These are phyloP conservation scores for Byssochlamys sp. DNA, from an alignment of 2,329 filamentous ascomycete species.

Conservation along the genomic window DNA sequence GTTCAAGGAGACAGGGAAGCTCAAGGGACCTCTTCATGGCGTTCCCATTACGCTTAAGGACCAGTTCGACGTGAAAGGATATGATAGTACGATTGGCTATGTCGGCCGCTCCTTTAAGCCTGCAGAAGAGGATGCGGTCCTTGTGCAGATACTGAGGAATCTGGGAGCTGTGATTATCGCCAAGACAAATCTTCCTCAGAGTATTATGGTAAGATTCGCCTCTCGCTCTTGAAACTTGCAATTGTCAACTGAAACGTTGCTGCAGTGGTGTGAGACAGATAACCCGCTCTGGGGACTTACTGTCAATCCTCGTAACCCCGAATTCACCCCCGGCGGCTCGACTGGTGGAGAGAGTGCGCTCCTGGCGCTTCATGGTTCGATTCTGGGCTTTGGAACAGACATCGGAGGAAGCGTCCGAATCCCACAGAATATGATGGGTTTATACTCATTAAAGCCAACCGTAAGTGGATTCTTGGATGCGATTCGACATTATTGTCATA, in stretches of 20 bases:
- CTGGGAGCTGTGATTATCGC: slow-evolving; percentile 46
- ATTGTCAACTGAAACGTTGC: neutral
- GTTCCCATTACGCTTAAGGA: slow-evolving; percentile 52
- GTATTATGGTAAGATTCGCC: slow-evolving; percentile 39
- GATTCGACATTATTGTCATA: neutral
- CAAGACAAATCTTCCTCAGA: slow-evolving; percentile 45
- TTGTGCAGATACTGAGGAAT: slow-evolving; percentile 41
- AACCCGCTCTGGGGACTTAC: slow-evolving; percentile 46
- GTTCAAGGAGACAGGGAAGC: slow-evolving; percentile 23
- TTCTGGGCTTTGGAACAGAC: slow-evolving; percentile 44
- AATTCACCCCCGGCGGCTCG: slow-evolving; percentile 41
- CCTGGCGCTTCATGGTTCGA: slow-evolving; percentile 32
- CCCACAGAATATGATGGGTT: slow-evolving; percentile 38
- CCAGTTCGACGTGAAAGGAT: slow-evolving; percentile 51
- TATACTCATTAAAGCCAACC: slow-evolving; percentile 43
- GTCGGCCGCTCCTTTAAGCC: slow-evolving; percentile 42
- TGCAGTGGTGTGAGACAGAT: slow-evolving; percentile 46
- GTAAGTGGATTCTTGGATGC: slow-evolving; percentile 16
- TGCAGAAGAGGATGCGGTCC: slow-evolving; percentile 39
- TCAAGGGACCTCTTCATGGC: slow-evolving; percentile 44
- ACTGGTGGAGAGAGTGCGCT: slow-evolving; percentile 38
- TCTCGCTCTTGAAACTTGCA: neutral
- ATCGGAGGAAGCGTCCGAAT: slow-evolving; percentile 45
- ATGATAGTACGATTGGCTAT: slow-evolving; percentile 52
- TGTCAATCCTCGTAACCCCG: slow-evolving; percentile 34